phyloP scores from a whole-genome alignment of 2,329 filamentous ascomycete species.

The Parascedosporium putredinis region DNA sequence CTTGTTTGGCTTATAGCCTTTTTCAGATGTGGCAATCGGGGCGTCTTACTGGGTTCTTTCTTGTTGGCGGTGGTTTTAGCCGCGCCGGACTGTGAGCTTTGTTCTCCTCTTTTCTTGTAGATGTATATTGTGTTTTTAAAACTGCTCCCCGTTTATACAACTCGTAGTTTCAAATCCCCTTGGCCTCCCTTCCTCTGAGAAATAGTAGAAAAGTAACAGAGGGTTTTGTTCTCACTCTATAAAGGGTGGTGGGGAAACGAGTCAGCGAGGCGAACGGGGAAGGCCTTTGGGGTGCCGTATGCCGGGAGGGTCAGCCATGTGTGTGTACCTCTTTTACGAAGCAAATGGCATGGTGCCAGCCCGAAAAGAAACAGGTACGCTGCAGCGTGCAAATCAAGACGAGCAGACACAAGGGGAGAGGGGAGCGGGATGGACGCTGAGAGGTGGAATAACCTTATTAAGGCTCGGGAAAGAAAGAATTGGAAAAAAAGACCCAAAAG shows the following conservation, averaged over 20 bases:
- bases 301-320: too few species aligned
- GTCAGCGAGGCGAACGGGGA: too few species aligned
- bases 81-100: background rate
- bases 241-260: too few species aligned
- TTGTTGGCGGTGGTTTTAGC: background rate
- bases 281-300: too few species aligned
- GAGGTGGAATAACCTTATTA: conserved; percentile 4
- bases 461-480: background rate
- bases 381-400: background rate
- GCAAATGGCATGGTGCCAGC: too few species aligned
- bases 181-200: background rate
- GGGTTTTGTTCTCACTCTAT: too few species aligned
- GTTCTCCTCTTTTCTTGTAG: background rate
- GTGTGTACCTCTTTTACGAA: too few species aligned
- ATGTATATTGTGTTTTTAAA: too few species aligned
- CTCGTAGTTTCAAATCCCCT: background rate
- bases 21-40: background rate
- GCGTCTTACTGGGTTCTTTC: background rate
- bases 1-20: background rate
- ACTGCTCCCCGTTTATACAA: too few species aligned
- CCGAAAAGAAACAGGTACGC: background rate
- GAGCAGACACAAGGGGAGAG: background rate
- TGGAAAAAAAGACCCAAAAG: too few species aligned
- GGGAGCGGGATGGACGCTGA: background rate
- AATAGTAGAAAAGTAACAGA: too few species aligned